Base-by-base conservation (phyloP, 2,329 filamentous ascomycete genomes). In the Ceratocystis lukuohia region DNA sequence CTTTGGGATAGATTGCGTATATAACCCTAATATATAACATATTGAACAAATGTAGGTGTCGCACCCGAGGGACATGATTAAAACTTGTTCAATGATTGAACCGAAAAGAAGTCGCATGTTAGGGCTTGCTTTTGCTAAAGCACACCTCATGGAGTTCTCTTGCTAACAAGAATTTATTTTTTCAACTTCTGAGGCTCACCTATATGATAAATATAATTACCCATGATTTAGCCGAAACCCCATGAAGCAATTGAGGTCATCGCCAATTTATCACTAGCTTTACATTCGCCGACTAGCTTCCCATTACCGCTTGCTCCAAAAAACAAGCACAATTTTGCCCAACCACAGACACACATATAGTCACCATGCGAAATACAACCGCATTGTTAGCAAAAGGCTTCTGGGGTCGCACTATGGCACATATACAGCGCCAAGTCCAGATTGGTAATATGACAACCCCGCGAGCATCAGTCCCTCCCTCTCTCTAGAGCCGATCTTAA, bases 401-500 rank as follows among this genome's bases (percentile, higher is more conserved):
- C 72, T 76, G 80, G 70, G 77, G 77, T 67, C 80, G 84, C 53
- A 87, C 83, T 71, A 61, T 84, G 46, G 82, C 86, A 62, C 84
- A 86, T 72, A 78, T 87, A 68, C 81, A 79, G 71, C 78, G 84
- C 56, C 76, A 82, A 53, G 79, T 82, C 1, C 76, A 76, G 22
- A 81, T 86, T 70, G 80, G 84, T 85, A 75, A 41, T 41, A 41
- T 41, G 37, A 15, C 37, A 15, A 41, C 10, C 46, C 46, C 46
- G 46, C 46, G n/a, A 48, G n/a, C 17, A 48, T n/a, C 46, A 6
- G 74, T 46, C 2, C 12, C 17, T 12, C n/a, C 45, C 12, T 7
- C 17, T 22, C 41, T 17, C 28, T 7, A 45, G 6, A 41, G 20
- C 22, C 33, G 12, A 28, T 33, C 48, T 3, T 10, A 25, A 30